Conservation (phyloP, 176 grass and related monocot species). For the Triticum turgidum region DNA sequence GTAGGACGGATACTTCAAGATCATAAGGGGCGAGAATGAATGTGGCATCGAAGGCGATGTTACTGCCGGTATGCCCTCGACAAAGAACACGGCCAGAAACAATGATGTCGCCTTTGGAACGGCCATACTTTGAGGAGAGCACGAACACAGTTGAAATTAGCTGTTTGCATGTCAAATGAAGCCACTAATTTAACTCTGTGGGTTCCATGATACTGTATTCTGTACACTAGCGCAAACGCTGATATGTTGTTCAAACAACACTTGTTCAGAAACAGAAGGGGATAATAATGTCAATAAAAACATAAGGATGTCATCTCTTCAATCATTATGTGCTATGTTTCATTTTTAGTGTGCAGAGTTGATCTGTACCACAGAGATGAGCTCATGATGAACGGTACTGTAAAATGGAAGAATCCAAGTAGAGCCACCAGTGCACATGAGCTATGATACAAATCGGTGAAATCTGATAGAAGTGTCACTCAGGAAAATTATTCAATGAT, state of each 20-base stretch:
- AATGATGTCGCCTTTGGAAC: conserved; percentile 12
- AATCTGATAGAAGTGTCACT: neutral
- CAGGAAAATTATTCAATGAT: neutral
- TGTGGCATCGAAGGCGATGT: conserved; percentile 83
- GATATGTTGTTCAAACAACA: neutral
- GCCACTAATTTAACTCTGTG: neutral
- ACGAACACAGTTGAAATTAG: neutral
- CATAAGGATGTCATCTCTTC: neutral
- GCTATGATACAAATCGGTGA: neutral
- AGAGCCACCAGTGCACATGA: neutral
- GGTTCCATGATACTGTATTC: neutral
- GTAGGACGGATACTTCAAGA: conserved; percentile 95
- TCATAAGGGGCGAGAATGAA: conserved; percentile 69
- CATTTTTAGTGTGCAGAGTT: neutral
- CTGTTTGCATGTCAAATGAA: conserved; percentile 1
- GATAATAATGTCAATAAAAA: neutral
- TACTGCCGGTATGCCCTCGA: conserved; percentile 68
- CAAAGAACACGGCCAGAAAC: conserved; percentile 54
- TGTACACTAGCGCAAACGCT: neutral
- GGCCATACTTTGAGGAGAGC: conserved; percentile 27
- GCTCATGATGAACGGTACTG: neutral
- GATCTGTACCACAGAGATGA: neutral
- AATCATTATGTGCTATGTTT: neutral
- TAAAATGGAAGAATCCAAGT: neutral
- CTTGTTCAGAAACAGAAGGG: neutral